phyloP scores from a whole-genome alignment of 371 early-diverging fungal species.

The Mortierella sp. region DNA sequence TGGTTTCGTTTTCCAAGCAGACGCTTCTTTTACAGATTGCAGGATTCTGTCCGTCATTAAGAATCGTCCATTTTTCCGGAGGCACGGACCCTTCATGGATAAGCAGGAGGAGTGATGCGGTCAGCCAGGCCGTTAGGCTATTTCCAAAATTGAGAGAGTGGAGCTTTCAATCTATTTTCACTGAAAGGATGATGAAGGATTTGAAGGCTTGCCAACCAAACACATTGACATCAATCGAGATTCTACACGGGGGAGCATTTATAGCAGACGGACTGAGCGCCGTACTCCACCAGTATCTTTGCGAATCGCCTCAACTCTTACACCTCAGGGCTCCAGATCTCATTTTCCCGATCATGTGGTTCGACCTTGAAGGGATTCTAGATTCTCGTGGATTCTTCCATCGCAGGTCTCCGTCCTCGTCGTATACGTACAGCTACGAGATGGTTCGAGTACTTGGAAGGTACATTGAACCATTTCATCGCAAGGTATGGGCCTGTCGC shows the following conservation, averaged over 20 bases:
- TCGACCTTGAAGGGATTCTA: slow-evolving; percentile 5
- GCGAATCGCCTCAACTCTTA: slow-evolving; percentile 2
- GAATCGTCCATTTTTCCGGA: not conserved
- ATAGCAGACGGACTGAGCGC: not conserved
- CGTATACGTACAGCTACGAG: too few species aligned
- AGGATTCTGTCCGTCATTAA: not conserved
- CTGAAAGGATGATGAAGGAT: too few species aligned
- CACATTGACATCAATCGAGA: slow-evolving; percentile 1
- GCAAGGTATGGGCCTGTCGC: slow-evolving; percentile 11
- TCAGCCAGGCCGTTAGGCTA: not conserved
- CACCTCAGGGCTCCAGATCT: slow-evolving; percentile 1
- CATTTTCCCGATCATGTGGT: not conserved
- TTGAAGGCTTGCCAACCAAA: too few species aligned
- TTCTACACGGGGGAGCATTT: not conserved
- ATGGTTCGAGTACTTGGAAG: not conserved
- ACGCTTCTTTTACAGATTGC: not conserved
- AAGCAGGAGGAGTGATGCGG: too few species aligned
- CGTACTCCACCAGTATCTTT: not conserved
- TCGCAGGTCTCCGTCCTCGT: not conserved
- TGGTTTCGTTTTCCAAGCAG: not conserved
- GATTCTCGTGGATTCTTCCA: not conserved
- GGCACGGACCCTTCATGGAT: too few species aligned
- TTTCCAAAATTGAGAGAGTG: slow-evolving; percentile 4
- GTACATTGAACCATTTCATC: not conserved
- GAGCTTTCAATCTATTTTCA: not conserved